Base-by-base conservation (phyloP, 169 alveolate genomes). In the Cryptosporidium viatorum region DNA sequence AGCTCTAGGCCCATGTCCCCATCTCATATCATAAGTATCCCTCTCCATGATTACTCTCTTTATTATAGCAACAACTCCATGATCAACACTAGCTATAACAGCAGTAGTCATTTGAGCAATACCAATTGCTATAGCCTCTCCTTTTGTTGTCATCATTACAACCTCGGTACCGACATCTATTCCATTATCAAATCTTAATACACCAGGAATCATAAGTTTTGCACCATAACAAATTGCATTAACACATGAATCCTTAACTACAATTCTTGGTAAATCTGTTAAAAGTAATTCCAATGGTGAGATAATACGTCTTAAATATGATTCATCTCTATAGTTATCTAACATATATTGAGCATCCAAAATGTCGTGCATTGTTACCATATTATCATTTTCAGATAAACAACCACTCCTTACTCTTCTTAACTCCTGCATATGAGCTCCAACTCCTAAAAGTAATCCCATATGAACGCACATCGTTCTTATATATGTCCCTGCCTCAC, bases 391-490 rank as follows among this genome's bases (percentile, higher is more conserved):
- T 92, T 99, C 99, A 51, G 97, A 96, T 89, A 98, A 94, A 84
- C 96, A 95, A 9, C 99, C 99, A 16, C 99, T 96, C 84, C 99
- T 93, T 21, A 98, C 99, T 86, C 99, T 96, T 91, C 99, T 96
- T 62, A 99, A 97, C 94, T 99, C 99, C 95, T 98, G 99, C 99
- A 99, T 99, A 93, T 99, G 99, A 12, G 99, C 99, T 12, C 99
- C 99, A 60, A 96, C 96, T 67, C 99, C 99, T 67, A 98, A 93
- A 51, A 98, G 92, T 69, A 98, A 94, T 41, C 99, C 99, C 94
- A 98, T 91, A 93, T 99, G 99, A 43, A 98, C 99, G 92, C 99
- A 99, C 92, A 98, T 94, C 29, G 99, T 99, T 68, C 99, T 96
- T 62, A 99, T 98, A 94, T 98, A 98, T 33, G 99, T 98, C 9